Conservation (phyloP, 192 early-diverging fungal species). For the Geranomyces michiganensis region DNA sequence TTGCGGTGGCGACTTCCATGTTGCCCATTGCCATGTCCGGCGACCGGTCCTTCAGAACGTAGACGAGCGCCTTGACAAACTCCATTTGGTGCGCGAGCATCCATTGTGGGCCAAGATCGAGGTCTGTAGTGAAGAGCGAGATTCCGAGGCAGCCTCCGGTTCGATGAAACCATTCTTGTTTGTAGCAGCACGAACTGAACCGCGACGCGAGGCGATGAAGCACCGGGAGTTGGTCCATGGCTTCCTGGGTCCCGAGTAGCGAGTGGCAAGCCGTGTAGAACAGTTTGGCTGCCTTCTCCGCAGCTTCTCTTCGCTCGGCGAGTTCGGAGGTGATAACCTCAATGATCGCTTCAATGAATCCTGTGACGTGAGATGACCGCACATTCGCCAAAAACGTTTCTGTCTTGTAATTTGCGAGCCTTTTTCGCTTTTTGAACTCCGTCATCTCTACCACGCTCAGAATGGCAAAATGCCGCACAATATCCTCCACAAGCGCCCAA, state of each 20-base stretch:
- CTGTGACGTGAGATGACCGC: slow-evolving; percentile 45
- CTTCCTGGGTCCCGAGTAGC: slow-evolving; percentile 62
- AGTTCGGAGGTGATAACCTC: slow-evolving; percentile 75
- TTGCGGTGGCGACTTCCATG: slow-evolving; percentile 71
- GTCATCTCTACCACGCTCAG: slow-evolving; percentile 71
- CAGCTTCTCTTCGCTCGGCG: slow-evolving; percentile 59
- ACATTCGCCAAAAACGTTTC: background rate
- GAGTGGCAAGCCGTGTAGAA: slow-evolving; percentile 63
- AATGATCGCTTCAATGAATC: slow-evolving; percentile 80
- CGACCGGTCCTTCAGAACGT: slow-evolving; percentile 90
- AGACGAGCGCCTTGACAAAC: slow-evolving; percentile 89
- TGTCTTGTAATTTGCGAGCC: slow-evolving; percentile 18
- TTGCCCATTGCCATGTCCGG: slow-evolving; percentile 77
- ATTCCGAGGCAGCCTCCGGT: slow-evolving; percentile 91
- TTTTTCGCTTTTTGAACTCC: slow-evolving; percentile 49
- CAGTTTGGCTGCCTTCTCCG: slow-evolving; percentile 64
- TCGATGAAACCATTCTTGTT: slow-evolving; percentile 83
- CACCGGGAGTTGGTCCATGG: slow-evolving; percentile 65
- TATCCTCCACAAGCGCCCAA: slow-evolving; percentile 62
- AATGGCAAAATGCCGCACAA: slow-evolving; percentile 77
- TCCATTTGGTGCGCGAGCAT: slow-evolving; percentile 93
- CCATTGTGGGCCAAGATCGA: slow-evolving; percentile 88
- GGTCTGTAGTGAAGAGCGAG: slow-evolving; percentile 74
- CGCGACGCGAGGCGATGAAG: slow-evolving; percentile 80
- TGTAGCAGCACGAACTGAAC: slow-evolving; percentile 91